Evolutionary conservation across 2,329 filamentous ascomycete genomes (phyloP), one percentile per base, ranked within the genome.

Genomic region (Tolypocladium nubicola): DNA sequence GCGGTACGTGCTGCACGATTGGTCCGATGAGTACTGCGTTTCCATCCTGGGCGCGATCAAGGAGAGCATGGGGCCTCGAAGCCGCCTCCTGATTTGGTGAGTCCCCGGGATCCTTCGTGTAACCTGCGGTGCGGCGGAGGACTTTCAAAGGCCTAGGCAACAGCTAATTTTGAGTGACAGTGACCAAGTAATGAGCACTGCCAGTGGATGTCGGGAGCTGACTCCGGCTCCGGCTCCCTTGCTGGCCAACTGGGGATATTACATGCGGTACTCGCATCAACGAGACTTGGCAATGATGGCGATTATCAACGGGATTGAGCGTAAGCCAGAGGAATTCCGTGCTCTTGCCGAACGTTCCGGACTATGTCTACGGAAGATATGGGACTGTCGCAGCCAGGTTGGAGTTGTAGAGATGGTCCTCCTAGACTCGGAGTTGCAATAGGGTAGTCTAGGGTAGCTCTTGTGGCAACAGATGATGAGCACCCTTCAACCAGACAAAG

Each of bases 131-230:
- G 37, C 2, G 37, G 14, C 13, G 13, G 13, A 13, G 13, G 13
- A 6, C 4, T 5, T 14, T 38, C 14, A 16, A 38, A 38, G 3
- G 37, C 16, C 4, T 38, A 16, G 6, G 4, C 11, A 16, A 4
- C 10, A 38, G 45, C 53, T 59, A 40, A 56, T 60, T 13, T 50
- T 47, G 35, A n/a, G 35, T 56, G 53, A 54, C 61, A 66, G 67
- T 53, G 70, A 71, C 43, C 69, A 70, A 56, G 70, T 72, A 14
- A 71, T 71, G 68, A 72, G 71, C 54, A 70, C 68, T 5, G 70
- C 70, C 2, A 54, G 58, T 5, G 70, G 70, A 3, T 64, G 59
- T 40, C 52, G 58, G 1, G 65, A 68, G 49, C 57, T 71, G n/a
- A 55, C 59, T 0, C 54, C 65, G 3, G 70, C 70, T 4, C 70